These are phyloP conservation scores for Globisporangium cylindrosporum DNA, from an alignment of 352 stramenopile species.

Conservation along the genomic window DNA sequence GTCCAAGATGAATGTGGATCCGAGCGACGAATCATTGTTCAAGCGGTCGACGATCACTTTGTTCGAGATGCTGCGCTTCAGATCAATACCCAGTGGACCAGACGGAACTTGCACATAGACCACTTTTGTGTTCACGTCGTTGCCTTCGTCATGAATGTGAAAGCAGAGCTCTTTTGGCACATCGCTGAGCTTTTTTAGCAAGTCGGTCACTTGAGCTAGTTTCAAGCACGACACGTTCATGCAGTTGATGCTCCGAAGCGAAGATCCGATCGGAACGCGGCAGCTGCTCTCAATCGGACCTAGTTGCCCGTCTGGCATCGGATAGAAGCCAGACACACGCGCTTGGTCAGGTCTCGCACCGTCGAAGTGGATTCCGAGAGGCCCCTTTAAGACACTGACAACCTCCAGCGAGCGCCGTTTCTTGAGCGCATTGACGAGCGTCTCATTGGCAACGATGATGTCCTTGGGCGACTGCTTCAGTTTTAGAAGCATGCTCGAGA, in stretches of 20 bases:
- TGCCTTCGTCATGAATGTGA: slow-evolving; percentile 9
- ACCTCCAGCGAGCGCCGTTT: slow-evolving; percentile 7
- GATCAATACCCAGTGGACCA: slow-evolving; percentile 51
- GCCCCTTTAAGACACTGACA: slow-evolving; percentile 33
- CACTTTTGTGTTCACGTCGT: slow-evolving; percentile 23
- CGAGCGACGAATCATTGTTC: slow-evolving; percentile 30
- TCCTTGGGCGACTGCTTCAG: slow-evolving; percentile 33
- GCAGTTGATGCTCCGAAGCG: slow-evolving; percentile 45
- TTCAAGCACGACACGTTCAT: slow-evolving; percentile 55
- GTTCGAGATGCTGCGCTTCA: slow-evolving; percentile 40
- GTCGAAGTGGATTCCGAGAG: slow-evolving; percentile 51
- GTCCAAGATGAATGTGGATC: slow-evolving; percentile 37
- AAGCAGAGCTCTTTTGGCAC: slow-evolving; percentile 41
- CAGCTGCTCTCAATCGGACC: slow-evolving; percentile 36
- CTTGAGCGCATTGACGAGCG: slow-evolving; percentile 29
- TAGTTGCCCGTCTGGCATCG: slow-evolving; percentile 21
- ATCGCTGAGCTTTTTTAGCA: slow-evolving; percentile 49
- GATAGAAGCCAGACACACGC: slow-evolving; percentile 42
- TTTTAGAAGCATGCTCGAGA: slow-evolving; percentile 45
- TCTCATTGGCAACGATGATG: slow-evolving; percentile 43
- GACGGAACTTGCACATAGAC: slow-evolving; percentile 36
- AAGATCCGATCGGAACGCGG: slow-evolving; percentile 31
- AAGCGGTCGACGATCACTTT: slow-evolving; percentile 44
- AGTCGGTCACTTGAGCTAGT: slow-evolving; percentile 28
- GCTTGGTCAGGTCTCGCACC: slow-evolving; percentile 23